Evolutionary conservation across 805 yeast genomes (phyloP).

Genomic region (Candida multigemmis): DNA sequence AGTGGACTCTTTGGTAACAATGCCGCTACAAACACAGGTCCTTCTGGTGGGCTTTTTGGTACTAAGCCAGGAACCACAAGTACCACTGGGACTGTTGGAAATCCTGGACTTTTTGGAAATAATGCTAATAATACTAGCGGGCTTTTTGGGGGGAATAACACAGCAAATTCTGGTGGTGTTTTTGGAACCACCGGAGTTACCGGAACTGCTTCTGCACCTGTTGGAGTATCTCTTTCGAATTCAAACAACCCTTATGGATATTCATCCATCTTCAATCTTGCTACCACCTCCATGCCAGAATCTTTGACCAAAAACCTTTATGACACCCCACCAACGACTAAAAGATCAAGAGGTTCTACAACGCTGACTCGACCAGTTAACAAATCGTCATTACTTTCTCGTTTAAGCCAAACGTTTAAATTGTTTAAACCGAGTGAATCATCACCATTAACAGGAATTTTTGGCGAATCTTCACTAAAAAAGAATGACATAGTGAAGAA

Average conservation of each 20-base stretch:
- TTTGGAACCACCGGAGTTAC: conserved; percentile 11
- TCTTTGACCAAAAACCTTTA: conserved; percentile 22
- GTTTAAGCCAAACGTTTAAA: conserved; percentile 25
- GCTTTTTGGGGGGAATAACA: conserved; percentile 8
- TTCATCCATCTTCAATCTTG: conserved; percentile 11
- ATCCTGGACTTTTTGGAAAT: not conserved
- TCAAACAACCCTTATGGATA: conserved; percentile 22
- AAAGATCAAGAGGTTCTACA: too few species aligned
- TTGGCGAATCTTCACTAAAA: too few species aligned
- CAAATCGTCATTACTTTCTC: conserved; percentile 20
- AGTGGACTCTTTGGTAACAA: conserved; percentile 10
- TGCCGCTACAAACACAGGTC: conserved; percentile 2
- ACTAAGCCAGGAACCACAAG: conserved; percentile 1
- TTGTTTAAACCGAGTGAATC: too few species aligned
- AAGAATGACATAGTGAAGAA: too few species aligned
- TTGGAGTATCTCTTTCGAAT: conserved; percentile 7
- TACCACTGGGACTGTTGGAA: not conserved
- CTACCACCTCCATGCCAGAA: conserved; percentile 17
- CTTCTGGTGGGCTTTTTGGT: conserved; percentile 6
- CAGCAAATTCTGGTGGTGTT: conserved; percentile 6
- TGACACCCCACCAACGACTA: too few species aligned
- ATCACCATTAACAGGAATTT: too few species aligned
- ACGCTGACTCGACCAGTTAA: too few species aligned
- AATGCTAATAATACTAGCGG: conserved; percentile 4
- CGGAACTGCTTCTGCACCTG: too few species aligned